Evolutionary conservation across 139 green algal species (phyloP).

Genomic region (Coelastrella sp.): DNA sequence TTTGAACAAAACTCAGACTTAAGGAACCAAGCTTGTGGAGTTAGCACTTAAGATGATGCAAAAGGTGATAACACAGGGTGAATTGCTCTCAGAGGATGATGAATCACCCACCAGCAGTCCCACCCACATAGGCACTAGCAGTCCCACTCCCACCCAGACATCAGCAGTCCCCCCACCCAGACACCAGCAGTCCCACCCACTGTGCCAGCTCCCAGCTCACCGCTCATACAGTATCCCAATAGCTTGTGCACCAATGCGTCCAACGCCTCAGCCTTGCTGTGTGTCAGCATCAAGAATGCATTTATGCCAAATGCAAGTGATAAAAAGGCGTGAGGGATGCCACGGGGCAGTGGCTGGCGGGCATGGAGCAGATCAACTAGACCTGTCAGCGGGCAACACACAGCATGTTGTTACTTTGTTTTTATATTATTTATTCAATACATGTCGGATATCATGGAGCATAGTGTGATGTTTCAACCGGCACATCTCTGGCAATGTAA

Average conservation of each 20-base stretch:
- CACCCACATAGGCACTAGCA: not conserved
- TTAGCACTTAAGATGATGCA: not conserved
- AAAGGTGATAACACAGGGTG: not conserved
- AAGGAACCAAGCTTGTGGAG: not conserved
- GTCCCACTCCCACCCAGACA: not conserved
- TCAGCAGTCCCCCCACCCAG: no score
- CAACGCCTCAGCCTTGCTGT: not conserved
- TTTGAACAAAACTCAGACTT: not conserved
- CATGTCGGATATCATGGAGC: no score
- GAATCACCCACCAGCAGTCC: no score
- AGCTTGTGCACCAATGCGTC: constrained; percentile 10
- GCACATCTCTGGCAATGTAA: no score
- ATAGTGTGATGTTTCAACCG: no score
- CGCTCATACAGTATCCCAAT: not conserved
- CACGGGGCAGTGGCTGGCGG: not conserved
- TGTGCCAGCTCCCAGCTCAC: not conserved
- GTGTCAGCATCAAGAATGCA: not conserved
- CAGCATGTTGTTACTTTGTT: no score
- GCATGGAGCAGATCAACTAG: not conserved
- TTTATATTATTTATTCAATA: no score
- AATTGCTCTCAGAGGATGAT: no score
- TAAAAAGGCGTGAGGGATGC: not conserved
- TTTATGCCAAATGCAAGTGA: not conserved
- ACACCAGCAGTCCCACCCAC: not conserved
- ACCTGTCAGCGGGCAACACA: not conserved